A percentile compares a stretch with the other conserved stretches of the same genome.
Evolutionary conservation across 805 yeast species (phyloP).

Genomic region (Candida hungchunana): DNA sequence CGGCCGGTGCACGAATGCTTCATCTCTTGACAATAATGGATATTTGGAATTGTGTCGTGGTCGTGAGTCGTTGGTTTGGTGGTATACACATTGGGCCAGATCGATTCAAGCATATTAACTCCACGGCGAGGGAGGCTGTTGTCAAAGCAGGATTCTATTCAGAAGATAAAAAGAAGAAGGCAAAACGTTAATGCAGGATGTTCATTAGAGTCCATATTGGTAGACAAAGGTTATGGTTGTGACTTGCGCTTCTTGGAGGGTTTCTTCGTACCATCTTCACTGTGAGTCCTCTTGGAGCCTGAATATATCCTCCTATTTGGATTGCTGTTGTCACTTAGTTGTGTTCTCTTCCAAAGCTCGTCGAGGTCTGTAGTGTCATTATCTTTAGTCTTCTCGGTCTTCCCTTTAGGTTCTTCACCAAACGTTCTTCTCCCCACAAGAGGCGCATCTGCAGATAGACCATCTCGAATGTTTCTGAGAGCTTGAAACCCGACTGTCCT

Average conservation of each 20-base stretch:
- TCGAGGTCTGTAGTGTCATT: conserved; percentile 14
- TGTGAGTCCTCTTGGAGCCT: conserved; percentile 11
- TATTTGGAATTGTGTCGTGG: conserved; percentile 76
- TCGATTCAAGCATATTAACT: conserved; percentile 87
- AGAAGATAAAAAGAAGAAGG: conserved; percentile 21
- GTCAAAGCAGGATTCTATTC: conserved; percentile 50
- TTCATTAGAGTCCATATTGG: neutral
- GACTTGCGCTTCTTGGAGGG: conserved; percentile 20
- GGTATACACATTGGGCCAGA: conserved; percentile 92
- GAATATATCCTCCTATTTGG: conserved; percentile 8
- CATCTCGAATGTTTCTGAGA: conserved; percentile 28
- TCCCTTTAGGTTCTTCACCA: conserved; percentile 23
- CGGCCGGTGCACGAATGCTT: conserved; percentile 86
- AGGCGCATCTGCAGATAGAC: conserved; percentile 1
- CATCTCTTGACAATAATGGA: conserved; percentile 74
- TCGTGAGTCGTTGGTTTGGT: conserved; percentile 84
- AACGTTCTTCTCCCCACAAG: conserved; percentile 28
- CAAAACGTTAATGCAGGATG: conserved; percentile 26
- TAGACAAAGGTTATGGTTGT: conserved; percentile 6
- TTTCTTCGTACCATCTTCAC: conserved; percentile 16
- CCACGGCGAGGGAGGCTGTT: conserved; percentile 83
- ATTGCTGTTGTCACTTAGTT: conserved; percentile 13
- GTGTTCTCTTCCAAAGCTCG: conserved; percentile 24
- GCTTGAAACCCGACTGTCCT: conserved; percentile 39
- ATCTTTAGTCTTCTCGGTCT: conserved; percentile 2